Evolutionary conservation across 2,329 filamentous ascomycete genomes (phyloP), one percentile per base, ranked within the genome.

Genomic region (Colletotrichum magnum): DNA sequence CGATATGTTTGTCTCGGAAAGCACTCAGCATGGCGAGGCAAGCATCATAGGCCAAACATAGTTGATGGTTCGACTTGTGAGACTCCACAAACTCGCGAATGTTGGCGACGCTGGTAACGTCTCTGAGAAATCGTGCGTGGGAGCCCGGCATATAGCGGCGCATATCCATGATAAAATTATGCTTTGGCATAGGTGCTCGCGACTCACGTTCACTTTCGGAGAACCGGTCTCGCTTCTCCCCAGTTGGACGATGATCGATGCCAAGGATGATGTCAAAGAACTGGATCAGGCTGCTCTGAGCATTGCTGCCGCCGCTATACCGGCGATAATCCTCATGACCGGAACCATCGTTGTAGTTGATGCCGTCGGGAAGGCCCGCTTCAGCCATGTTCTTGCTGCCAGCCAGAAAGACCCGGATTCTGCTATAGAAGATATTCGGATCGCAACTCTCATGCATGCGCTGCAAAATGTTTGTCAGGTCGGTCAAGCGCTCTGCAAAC

Each of bases 341-440:
- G 12, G 88, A 89, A 21, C 92, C 94, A 72, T 94, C 89, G 73
- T 98, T 94, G 78, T 98, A 98, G 57, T 95, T 84, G 58, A 99
- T 91, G 21, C 96, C 96, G 69, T 91, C 86, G 0, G 96, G 95
- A 10, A 99, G 86, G 15, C 96, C 96, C 5, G 95, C 96, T 71
- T 98, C 95, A 57, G 88, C 90, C 96, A 98, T 99, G 79, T 98
- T 98, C 87, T 97, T 98, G 79, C 94, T 96, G 15, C 96, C 96
- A 6, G 96, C 95, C 3, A 99, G 88, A 80, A 97, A 98, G 0
- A 96, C 95, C n/a, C 96, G 90, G 75, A 99, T 97, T 69, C 94
- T 93, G 81, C 97, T 90, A 81, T 98, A 99, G 82, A 99, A 99
- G 64, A 97, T 92, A 72, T 93, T 92, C 0, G 96, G 95, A 77